phyloP scores from a whole-genome alignment of 2,329 filamentous ascomycete species.

The Aspergillus jensenii region DNA sequence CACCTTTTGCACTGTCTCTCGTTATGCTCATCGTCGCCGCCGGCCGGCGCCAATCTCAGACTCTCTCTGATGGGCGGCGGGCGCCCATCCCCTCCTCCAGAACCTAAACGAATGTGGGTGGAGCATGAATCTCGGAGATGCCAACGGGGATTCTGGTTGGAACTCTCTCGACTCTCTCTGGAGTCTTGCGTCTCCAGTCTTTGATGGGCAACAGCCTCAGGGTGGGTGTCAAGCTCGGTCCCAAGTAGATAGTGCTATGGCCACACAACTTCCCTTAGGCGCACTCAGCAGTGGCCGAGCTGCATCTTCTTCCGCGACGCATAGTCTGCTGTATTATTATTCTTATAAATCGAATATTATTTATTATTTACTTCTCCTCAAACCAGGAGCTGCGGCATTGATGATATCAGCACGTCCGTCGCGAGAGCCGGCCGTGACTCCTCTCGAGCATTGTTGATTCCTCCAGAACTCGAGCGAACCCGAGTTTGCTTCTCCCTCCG shows the following conservation, averaged over 20 bases:
- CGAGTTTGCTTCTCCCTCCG: neutral
- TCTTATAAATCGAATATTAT: neutral
- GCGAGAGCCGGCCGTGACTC: neutral
- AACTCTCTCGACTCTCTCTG: no score
- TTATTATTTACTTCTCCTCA: neutral
- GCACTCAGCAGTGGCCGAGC: slow-evolving; percentile 10
- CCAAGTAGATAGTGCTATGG: neutral
- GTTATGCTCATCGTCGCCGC: neutral
- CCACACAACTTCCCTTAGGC: slow-evolving; percentile 6
- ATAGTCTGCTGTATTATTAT: slow-evolving; percentile 8
- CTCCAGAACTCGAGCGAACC: neutral
- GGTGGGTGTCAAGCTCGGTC: neutral
- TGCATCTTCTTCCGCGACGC: slow-evolving; percentile 15
- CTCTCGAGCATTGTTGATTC: no score
- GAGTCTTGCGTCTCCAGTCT: neutral
- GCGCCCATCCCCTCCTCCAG: neutral
- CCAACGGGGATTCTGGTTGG: no score
- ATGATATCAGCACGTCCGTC: slow-evolving; percentile 6
- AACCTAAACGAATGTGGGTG: neutral
- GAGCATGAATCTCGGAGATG: neutral
- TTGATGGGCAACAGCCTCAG: neutral
- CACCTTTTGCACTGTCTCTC: neutral
- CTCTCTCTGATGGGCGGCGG: no score
- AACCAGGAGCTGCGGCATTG: neutral
- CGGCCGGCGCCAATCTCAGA: no score